Conservation (phyloP, 768 basidiomycete genomes). For the Cubamyces sp. region DNA sequence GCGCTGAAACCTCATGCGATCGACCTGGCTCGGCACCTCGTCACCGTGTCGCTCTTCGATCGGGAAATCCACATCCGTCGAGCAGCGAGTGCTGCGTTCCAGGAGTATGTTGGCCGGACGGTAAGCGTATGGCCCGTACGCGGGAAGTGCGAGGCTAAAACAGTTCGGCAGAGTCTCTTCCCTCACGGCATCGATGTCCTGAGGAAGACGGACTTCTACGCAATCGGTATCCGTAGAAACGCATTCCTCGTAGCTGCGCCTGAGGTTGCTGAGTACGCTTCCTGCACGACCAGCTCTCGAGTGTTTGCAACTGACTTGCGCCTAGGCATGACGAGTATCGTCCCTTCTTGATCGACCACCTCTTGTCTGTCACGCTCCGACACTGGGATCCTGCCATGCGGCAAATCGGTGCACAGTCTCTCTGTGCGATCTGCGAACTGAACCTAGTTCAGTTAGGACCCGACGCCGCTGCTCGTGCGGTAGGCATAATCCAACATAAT, state of each 20-base stretch:
- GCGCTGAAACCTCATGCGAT: slow-evolving; percentile 63
- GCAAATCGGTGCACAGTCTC: slow-evolving; percentile 72
- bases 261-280: slow-evolving; percentile 79
- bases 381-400: slow-evolving; percentile 92
- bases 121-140: slow-evolving; percentile 49
- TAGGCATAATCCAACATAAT: slow-evolving; percentile 38
- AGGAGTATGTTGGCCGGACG: slow-evolving; percentile 94
- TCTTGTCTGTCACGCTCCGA: slow-evolving; percentile 72
- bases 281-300: slow-evolving; percentile 23
- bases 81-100: slow-evolving; percentile 96
- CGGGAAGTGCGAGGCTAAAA: slow-evolving; percentile 1
- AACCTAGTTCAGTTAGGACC: slow-evolving; percentile 61
- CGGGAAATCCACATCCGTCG: slow-evolving; percentile 93
- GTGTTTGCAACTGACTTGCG: not conserved
- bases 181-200: slow-evolving; percentile 94
- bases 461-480: slow-evolving; percentile 52
- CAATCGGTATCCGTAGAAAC: slow-evolving; percentile 82
- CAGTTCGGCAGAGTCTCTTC: slow-evolving; percentile 68
- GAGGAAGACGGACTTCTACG: slow-evolving; percentile 92
- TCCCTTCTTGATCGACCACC: slow-evolving; percentile 65
- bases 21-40: slow-evolving; percentile 69
- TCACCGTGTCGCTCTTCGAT: slow-evolving; percentile 86
- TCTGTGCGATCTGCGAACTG: slow-evolving; percentile 66
- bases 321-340: slow-evolving; percentile 81
- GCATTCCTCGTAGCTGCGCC: slow-evolving; percentile 87